Evolutionary conservation across 2,329 filamentous ascomycete species (phyloP), one percentile per base, ranked within the genome.

Genomic region (Penicillium sp.): DNA sequence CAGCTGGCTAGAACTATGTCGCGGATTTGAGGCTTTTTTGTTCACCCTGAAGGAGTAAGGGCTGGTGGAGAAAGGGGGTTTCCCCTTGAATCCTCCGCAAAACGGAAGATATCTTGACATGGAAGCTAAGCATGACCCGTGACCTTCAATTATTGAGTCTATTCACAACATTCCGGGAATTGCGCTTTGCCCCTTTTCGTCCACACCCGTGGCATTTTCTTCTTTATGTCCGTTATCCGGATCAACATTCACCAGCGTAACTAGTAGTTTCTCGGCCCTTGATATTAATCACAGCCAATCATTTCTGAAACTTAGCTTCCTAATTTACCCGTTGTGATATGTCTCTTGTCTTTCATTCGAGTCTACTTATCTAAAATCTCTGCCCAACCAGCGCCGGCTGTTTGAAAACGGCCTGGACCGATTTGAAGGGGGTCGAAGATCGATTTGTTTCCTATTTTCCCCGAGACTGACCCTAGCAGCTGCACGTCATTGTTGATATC

Each of bases 311-410:
- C n/a, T 51, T 41, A 38, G 47, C 52, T 57, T 57, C 57, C 58
- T 60, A 59, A 39, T 55, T 59, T 39, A 58, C 58, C 58, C 58
- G 58, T 48, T 32, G 29, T 56, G 55, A 57, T 48, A 48, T 50
- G 43, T 8, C 43, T 44, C 48, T 48, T 31, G 48, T 37, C 43
- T 40, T 42, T 40, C 15, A 48, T 49, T 42, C 33, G 44, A 43
- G 29, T 43, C 31, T 24, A 53, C 52, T 49, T 59, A 58, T 35
- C 39, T 33, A 31, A 35, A 21, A 31, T 29, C n/a, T 31, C 48
- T 45, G 48, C 41, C 52, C 53, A 56, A 57, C 52, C 49, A 50
- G 45, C 28, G 26, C 34, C 32, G 28, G 29, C 5, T 3, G 39
- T 59, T 57, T 51, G 22, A 38, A 54, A 57, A 51, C 37, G 51